Evolutionary conservation across 805 yeast genomes (phyloP), one percentile per base, ranked within the genome.

Genomic region (Lachancea nothofagi): DNA sequence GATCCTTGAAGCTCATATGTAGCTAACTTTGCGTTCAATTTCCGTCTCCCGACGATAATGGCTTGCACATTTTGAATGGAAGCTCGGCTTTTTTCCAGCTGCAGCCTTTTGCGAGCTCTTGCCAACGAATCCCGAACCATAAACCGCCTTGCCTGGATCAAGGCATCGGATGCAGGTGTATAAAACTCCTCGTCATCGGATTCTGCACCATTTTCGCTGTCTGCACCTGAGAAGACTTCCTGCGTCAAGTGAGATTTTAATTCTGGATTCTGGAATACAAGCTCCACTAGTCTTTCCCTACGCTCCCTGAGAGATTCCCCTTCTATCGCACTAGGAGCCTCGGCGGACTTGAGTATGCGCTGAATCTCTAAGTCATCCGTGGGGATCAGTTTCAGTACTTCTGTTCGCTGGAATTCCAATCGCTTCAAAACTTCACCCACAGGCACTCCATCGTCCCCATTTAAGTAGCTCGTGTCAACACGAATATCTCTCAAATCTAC

Each of bases 141-240:
- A 2, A 48, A 44, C 26, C 62, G 56, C 37, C 97, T 69, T 0
- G 77, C 70, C 1, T 67, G 62, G 6, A 70, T 61, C 7, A 89
- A 59, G 5, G 68, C 74, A 3, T 62, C 64, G 0, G 73, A 60
- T 0, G 94, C 96, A 0, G 94, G 95, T 0, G 96, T 87, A 53
- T 78, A 87, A 53, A 83, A 88, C 44, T 87, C 95, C 36, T 81
- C 94, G 10, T 84, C 81, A 7, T 77, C 80, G 1, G 81, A 93
- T 10, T 84, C 26, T 18, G 8, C 80, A 8, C 77, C 80, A 1
- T 70, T 78, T 2, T 65, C 75, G 1, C 62, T 71, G 1, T 60
- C 72, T 5, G 57, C 67, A 1, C 51, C 14, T 14, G 34, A 46
- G 17, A 33, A 40, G 14, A 40, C 33, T 9, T 32, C 51, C 3